Conservation (phyloP, 306 rosid genomes). For the Castanospermum australe region DNA sequence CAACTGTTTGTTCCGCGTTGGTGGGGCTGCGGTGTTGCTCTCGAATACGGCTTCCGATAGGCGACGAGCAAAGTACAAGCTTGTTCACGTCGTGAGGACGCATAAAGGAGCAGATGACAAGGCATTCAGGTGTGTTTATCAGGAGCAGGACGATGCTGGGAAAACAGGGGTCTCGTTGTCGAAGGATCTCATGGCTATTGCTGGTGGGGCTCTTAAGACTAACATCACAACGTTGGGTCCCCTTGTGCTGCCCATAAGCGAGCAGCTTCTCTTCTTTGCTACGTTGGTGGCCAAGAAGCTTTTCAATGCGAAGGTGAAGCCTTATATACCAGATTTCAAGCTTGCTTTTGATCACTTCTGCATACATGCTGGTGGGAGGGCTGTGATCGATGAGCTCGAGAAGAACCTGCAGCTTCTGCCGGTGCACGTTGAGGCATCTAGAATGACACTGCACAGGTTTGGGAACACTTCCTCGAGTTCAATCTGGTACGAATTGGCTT, state of each 20-base stretch:
- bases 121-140: conserved; percentile 56
- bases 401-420: conserved; percentile 60
- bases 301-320: conserved; percentile 36
- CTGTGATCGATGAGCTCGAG: conserved; percentile 70
- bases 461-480: conserved; percentile 73
- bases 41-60: conserved; percentile 43
- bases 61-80: conserved; percentile 53
- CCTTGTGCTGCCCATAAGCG: conserved; percentile 59
- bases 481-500: conserved; percentile 69
- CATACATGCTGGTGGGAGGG: conserved; percentile 70
- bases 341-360: conserved; percentile 68
- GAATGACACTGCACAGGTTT: conserved; percentile 66
- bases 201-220: conserved; percentile 58
- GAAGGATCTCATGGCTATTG: conserved; percentile 64
- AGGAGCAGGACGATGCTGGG: conserved; percentile 52
- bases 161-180: conserved; percentile 62
- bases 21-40: conserved; percentile 55
- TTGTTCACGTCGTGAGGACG: conserved; percentile 57
- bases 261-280: conserved; percentile 52
- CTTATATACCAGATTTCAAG: conserved; percentile 65
- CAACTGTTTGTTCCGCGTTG: conserved; percentile 64
- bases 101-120: conserved; percentile 60
- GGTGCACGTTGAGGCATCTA: conserved; percentile 48
- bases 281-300: conserved; percentile 44
- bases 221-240: conserved; percentile 68